phyloP scores from a whole-genome alignment of 1,284 basidiomycete species.

The Peniophora sp. region DNA sequence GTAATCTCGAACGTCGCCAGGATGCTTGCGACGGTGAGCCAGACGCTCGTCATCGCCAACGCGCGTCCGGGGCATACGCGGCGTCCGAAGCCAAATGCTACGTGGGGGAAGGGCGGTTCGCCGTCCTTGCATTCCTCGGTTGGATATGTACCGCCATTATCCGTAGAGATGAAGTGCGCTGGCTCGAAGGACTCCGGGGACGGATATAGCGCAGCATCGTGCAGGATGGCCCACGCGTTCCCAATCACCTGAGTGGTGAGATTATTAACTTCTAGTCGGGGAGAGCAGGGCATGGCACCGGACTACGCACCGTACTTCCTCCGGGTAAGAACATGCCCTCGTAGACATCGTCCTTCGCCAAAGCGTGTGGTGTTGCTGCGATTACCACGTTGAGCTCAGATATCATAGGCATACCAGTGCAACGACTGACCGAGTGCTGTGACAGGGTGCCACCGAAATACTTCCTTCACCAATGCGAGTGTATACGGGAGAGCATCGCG shows the following conservation, averaged over 20 bases:
- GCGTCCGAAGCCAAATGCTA: background rate
- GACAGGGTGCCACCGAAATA: constrained; percentile 10
- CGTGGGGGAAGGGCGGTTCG: background rate
- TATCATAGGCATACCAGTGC: background rate
- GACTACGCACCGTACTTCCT: constrained; percentile 17
- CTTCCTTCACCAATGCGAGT: constrained; percentile 15
- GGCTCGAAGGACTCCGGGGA: constrained; percentile 9
- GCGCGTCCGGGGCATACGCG: background rate
- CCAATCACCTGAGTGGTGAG: constrained; percentile 13
- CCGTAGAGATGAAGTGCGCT: constrained; percentile 5
- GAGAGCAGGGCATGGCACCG: too few species aligned
- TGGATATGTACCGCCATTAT: background rate
- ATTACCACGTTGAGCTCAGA: background rate
- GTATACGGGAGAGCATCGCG: constrained; percentile 13
- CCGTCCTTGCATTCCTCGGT: background rate
- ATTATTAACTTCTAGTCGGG: too few species aligned
- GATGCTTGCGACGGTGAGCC: background rate
- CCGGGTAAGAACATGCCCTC: constrained; percentile 27
- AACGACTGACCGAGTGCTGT: constrained; percentile 8
- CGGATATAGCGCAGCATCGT: constrained; percentile 5
- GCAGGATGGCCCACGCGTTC: constrained; percentile 16
- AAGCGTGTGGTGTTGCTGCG: constrained; percentile 23
- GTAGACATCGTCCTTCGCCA: constrained; percentile 24
- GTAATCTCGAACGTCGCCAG: background rate
- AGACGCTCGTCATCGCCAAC: background rate